A percentile compares a stretch with the other conserved stretches of the same genome.
Conservation (phyloP, 2,329 filamentous ascomycete genomes). For the Keithomyces neogunnii region DNA sequence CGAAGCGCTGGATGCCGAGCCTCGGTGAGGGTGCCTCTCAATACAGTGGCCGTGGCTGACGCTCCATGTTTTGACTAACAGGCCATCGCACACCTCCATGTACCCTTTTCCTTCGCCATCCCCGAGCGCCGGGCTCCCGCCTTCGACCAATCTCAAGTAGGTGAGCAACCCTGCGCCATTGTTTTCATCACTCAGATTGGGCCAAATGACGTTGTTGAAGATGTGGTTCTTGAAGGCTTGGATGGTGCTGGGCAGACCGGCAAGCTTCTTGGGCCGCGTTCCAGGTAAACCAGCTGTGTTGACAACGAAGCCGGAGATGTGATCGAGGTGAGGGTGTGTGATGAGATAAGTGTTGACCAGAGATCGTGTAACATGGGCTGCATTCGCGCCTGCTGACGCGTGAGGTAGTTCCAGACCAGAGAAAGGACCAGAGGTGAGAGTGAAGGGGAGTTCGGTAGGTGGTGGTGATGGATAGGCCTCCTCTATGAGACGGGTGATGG, state of each 20-base stretch:
- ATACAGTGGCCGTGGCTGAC: slow-evolving; percentile 89
- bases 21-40: slow-evolving; percentile 60
- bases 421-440: slow-evolving; percentile 64
- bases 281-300: slow-evolving; percentile 84
- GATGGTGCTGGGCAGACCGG: slow-evolving; percentile 82
- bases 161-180: slow-evolving; percentile 88
- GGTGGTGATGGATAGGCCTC: slow-evolving; percentile 32
- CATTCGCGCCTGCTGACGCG: slow-evolving; percentile 64
- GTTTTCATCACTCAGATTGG: slow-evolving; percentile 92
- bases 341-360: slow-evolving; percentile 85
- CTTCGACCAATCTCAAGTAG: slow-evolving; percentile 80
- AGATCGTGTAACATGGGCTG: slow-evolving; percentile 66
- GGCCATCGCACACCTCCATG: slow-evolving; percentile 76
- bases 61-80: slow-evolving; percentile 81
- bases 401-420: slow-evolving; percentile 65
- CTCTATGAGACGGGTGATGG: slow-evolving; percentile 74
- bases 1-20: slow-evolving; percentile 40
- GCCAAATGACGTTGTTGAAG: slow-evolving; percentile 98
- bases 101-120: slow-evolving; percentile 76
- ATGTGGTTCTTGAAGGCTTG: slow-evolving; percentile 87
- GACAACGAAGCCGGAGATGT: slow-evolving; percentile 83
- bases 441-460: slow-evolving; percentile 34
- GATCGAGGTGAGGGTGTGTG: slow-evolving; percentile 95
- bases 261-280: slow-evolving; percentile 73
- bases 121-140: slow-evolving; percentile 76